Evolutionary conservation across 2,329 filamentous ascomycete species (phyloP).

Genomic region (Sclerotinia borealis): DNA sequence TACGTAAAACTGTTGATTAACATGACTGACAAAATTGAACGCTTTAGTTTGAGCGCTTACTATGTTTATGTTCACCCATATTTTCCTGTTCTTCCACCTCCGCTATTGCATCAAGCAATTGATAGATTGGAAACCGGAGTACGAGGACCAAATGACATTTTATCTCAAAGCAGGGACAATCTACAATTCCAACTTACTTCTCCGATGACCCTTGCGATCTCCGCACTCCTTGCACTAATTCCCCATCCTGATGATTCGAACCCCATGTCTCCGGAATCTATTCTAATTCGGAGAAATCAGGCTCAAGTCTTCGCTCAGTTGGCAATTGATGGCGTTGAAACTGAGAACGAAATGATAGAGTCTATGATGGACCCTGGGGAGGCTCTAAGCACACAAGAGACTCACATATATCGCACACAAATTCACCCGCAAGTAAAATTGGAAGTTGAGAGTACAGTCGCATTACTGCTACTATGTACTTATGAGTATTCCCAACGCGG

Average conservation of each 20-base stretch:
- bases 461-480: constrained; percentile 42
- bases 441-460: constrained; percentile 43
- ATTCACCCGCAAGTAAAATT: constrained; percentile 41
- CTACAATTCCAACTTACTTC: constrained; percentile 37
- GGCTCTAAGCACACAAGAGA: constrained; percentile 34
- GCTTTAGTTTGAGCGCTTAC: constrained; percentile 41
- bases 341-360: constrained; percentile 42
- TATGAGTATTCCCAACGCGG: constrained; percentile 50
- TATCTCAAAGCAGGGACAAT: constrained; percentile 32
- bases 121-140: constrained; percentile 23
- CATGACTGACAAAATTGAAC: background rate
- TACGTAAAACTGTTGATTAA: too few species aligned
- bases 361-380: constrained; percentile 40
- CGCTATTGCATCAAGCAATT: constrained; percentile 25
- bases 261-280: constrained; percentile 34
- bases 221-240: constrained; percentile 43
- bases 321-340: constrained; percentile 44
- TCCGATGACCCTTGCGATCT: constrained; percentile 42
- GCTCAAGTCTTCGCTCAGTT: constrained; percentile 44
- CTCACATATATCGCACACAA: constrained; percentile 27
- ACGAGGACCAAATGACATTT: constrained; percentile 29
- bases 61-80: constrained; percentile 48
- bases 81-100: constrained; percentile 44
- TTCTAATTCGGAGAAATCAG: constrained; percentile 41
- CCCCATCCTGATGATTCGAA: constrained; percentile 36